Conservation (phyloP, 1,139 yeast genomes). For the Blastobotrys apis region DNA sequence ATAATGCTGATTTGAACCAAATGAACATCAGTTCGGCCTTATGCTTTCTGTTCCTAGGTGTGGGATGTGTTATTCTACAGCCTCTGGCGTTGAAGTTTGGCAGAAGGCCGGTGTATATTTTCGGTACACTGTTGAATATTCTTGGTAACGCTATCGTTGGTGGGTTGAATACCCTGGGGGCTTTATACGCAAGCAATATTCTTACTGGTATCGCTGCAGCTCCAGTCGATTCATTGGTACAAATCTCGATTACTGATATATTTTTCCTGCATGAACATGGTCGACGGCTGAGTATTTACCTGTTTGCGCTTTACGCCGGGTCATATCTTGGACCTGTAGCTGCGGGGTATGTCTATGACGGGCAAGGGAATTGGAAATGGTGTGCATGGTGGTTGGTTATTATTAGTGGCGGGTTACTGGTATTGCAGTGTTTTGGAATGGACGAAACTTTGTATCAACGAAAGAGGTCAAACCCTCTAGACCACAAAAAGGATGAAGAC, state of each 20-base stretch:
- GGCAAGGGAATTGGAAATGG: constrained; percentile 62
- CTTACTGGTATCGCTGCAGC: constrained; percentile 48
- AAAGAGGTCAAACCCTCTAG: constrained; percentile 3
- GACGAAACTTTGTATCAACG: constrained; percentile 76
- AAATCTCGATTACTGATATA: constrained; percentile 36
- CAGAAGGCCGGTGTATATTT: constrained; percentile 47
- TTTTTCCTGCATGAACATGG: constrained; percentile 77
- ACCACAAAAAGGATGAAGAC: not conserved
- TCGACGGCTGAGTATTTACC: constrained; percentile 69
- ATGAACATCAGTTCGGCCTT: constrained; percentile 52
- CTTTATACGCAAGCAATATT: constrained; percentile 41
- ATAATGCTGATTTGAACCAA: constrained; percentile 39
- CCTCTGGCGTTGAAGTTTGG: constrained; percentile 54
- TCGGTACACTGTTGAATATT: constrained; percentile 24
- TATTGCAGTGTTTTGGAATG: constrained; percentile 53
- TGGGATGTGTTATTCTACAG: constrained; percentile 48
- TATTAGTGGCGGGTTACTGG: constrained; percentile 53
- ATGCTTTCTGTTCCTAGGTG: constrained; percentile 44
- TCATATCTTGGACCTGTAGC: constrained; percentile 73
- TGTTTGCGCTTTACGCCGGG: constrained; percentile 68
- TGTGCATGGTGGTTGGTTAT: constrained; percentile 77
- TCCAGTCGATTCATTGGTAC: constrained; percentile 54
- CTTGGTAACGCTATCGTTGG: constrained; percentile 32
- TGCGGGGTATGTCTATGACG: constrained; percentile 62
- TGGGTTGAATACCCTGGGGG: constrained; percentile 19